Base-by-base conservation (phyloP, 345 rosid species). In the Pistacia integerrima region DNA sequence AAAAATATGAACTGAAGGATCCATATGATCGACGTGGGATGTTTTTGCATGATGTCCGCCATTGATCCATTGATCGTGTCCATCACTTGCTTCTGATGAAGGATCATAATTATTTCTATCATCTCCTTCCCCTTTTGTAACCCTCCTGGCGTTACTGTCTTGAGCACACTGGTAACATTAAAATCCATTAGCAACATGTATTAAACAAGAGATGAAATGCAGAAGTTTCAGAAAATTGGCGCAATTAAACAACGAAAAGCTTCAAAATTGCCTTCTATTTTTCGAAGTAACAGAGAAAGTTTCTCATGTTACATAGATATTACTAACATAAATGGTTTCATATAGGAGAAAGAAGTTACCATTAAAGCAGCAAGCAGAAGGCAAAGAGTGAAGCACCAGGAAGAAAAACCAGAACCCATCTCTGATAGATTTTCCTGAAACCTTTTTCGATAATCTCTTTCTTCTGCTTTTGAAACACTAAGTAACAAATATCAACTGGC, bases 1-100 rank as follows among this genome's bases (percentile, higher is more conserved):
- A 82, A 82, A 91, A 73, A 90, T 79, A 14, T 79, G 69, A 2
- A 77, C 5, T 4, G 94, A 60, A 66, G 91, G 90, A 51, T 90
- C 90, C 66, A 78, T 52, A 49, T 77, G 77, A 56, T 71, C 70
- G 78, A 76, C 36, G 36, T 63, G 81, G 8, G 77, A 56, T 52
- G 28, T 4, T 11, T 52, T 52, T 52, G 56, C 56, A 52, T 52
- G 56, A 11, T 52, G 56, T 13, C 2, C 5, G 56, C 17, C 56
- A 3, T 52, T 12, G 17, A 59, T 59, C 64, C 64, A 22, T 59
- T 22, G 64, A 22, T 41, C 33, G 33, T 58, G 62, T 8, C 14
- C 61, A 25, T 44, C 55, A 0, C 6, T 17, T 2, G 3, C 65
- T 25, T 4, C 69, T 48, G 17, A 48, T 57, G 10, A 11, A 3